Evolutionary conservation across 2,329 filamentous ascomycete genomes (phyloP).

Genomic region (Colletotrichum sp.): DNA sequence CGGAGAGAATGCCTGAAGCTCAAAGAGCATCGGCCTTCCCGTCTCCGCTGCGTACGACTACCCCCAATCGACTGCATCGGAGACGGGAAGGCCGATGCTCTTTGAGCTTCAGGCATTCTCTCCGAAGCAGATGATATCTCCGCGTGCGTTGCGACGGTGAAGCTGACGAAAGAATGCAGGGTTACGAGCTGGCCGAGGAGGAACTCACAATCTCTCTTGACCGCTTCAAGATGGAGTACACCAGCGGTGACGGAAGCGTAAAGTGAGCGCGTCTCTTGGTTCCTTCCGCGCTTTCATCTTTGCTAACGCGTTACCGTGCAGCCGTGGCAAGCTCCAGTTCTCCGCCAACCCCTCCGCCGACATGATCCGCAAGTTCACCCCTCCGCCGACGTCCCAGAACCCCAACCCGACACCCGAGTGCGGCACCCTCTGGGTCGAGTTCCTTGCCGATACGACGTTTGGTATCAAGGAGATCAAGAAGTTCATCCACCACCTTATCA

Average conservation of each 20-base stretch:
- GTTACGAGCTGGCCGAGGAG: slow-evolving; percentile 89
- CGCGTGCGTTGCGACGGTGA: neutral
- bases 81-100: neutral
- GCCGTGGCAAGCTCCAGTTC: slow-evolving; percentile 85
- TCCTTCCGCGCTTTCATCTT: neutral
- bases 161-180: slow-evolving; percentile 58
- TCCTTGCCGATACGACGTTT: slow-evolving; percentile 78
- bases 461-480: slow-evolving; percentile 91
- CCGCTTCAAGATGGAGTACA: slow-evolving; percentile 78
- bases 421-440: slow-evolving; percentile 93
- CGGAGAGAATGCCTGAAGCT: too few relatives aligned
- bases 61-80: neutral
- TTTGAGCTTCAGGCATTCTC: neutral
- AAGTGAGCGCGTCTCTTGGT: slow-evolving; percentile 61
- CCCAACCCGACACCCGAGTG: slow-evolving; percentile 76
- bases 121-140: neutral
- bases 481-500: slow-evolving; percentile 83
- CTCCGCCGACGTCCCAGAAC: slow-evolving; percentile 70
- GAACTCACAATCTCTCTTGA: slow-evolving; percentile 87
- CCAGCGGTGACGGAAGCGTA: slow-evolving; percentile 73
- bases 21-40: too few relatives aligned
- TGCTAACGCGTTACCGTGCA: slow-evolving; percentile 40
- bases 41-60: slow-evolving; percentile 77
- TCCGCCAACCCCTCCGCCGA: slow-evolving; percentile 81
- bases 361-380: slow-evolving; percentile 87